These are phyloP conservation scores for Millerago galiae DNA, from an alignment of 805 yeast species.

Conservation along the genomic window DNA sequence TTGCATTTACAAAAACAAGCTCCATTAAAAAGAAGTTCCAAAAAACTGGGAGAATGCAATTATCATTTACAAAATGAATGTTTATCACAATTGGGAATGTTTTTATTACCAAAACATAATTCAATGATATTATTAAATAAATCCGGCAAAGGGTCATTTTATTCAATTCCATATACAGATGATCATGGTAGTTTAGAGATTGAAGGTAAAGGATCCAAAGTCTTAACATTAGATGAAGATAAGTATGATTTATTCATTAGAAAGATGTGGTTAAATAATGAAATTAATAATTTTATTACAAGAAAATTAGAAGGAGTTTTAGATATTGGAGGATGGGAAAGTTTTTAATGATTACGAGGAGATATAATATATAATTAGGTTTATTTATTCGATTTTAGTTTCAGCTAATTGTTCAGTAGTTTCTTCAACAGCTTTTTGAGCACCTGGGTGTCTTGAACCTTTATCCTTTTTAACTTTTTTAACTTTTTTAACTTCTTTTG, in stretches of 20 bases:
- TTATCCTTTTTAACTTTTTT: constrained; percentile 79
- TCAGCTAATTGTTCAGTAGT: constrained; percentile 20
- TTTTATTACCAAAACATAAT: constrained; percentile 64
- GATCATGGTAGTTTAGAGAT: constrained; percentile 81
- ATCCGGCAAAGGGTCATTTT: constrained; percentile 71
- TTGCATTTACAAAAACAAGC: constrained; percentile 61
- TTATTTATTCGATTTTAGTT: constrained; percentile 26
- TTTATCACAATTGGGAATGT: constrained; percentile 61
- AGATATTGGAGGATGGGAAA: constrained; percentile 94
- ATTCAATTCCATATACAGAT: constrained; percentile 78
- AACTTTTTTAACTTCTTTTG: constrained; percentile 52
- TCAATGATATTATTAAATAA: constrained; percentile 57
- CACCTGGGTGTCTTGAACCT: constrained; percentile 88
- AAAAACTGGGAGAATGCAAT: constrained; percentile 69
- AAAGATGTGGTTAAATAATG: constrained; percentile 72
- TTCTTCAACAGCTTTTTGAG: constrained; percentile 29
- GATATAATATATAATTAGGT: too few relatives aligned
- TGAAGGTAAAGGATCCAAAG: constrained; percentile 63
- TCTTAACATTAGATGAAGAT: constrained; percentile 54
- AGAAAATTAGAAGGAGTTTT: constrained; percentile 70
- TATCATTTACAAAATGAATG: constrained; percentile 62
- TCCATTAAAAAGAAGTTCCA: constrained; percentile 31
- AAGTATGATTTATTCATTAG: constrained; percentile 63
- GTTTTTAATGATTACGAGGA: neutral
- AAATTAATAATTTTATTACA: constrained; percentile 68